phyloP scores from a whole-genome alignment of 2,329 filamentous ascomycete species.

The Drechslerella coelobrocha region DNA sequence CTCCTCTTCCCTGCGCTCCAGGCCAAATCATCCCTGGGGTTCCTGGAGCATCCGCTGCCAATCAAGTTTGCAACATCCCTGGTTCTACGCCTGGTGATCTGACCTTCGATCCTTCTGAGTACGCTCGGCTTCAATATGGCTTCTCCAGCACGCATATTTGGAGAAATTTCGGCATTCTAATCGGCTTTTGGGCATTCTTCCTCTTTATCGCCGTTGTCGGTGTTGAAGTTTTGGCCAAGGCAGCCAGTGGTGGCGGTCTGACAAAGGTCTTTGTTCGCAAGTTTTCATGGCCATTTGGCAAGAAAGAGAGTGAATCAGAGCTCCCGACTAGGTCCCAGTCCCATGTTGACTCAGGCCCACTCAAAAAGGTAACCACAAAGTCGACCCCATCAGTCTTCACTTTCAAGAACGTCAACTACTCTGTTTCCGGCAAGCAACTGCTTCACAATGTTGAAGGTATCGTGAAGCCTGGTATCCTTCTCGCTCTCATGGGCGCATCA shows the following conservation, averaged over 20 bases:
- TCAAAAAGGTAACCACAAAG: conserved; percentile 48
- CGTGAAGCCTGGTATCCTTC: conserved; percentile 79
- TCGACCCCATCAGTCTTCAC: conserved; percentile 65
- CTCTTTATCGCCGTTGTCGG: conserved; percentile 73
- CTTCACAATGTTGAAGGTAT: conserved; percentile 76
- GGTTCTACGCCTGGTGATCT: conserved; percentile 65
- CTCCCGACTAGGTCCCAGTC: conserved; percentile 24
- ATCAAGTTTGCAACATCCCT: conserved; percentile 67
- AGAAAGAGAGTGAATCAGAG: not conserved
- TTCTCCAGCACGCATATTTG: conserved; percentile 68
- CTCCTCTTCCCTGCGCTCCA: conserved; percentile 66
- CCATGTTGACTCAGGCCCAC: conserved; percentile 15
- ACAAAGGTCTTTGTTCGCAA: conserved; percentile 52
- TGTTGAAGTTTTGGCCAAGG: conserved; percentile 72
- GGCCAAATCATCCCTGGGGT: conserved; percentile 69
- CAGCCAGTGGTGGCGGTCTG: conserved; percentile 63
- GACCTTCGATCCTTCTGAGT: conserved; percentile 64
- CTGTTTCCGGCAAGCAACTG: conserved; percentile 72
- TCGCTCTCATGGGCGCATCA: conserved; percentile 80
- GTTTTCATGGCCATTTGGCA: conserved; percentile 24
- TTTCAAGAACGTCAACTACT: conserved; percentile 74
- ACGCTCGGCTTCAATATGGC: conserved; percentile 65
- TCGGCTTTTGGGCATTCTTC: conserved; percentile 77
- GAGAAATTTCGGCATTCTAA: conserved; percentile 78
- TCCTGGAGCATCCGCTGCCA: conserved; percentile 58